Evolutionary conservation across 2,329 filamentous ascomycete species (phyloP), one percentile per base, ranked within the genome.

Genomic region (Didymella segeticola): DNA sequence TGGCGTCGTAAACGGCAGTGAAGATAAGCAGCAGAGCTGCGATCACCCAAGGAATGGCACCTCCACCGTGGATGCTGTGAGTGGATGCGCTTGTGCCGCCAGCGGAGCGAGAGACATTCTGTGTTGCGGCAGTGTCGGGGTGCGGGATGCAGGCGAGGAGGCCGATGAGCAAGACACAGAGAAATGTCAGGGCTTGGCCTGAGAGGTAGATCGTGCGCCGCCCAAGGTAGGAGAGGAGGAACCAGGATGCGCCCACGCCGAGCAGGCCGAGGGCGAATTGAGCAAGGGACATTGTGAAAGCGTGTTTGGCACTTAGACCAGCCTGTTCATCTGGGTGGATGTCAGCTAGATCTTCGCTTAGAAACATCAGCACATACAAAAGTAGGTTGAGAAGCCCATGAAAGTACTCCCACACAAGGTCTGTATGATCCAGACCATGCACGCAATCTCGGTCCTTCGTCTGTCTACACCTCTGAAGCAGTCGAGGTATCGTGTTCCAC

Each of bases 401-500:
- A 68, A 56, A 0, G 61, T 53, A 4, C 58, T 56, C 4, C 63
- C 65, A 20, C 58, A 64, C 4, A 67, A 68, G 26, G 72, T 75
- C 48, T 80, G 78, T 20, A 75, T 75, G 1, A 73, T 71, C 74
- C 75, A 80, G 14, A 67, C 68, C 70, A 77, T 73, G 61, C 81
- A 83, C 15, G 83, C 79, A 57, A 87, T 86, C 67, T 89, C 90
- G 1, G 91, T 96, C n/a, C 91, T 85, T 47, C 91, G 86, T 43
- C 86, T 79, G 67, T 96, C 86, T 8, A 83, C 82, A 6, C 90
- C 90, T 71, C 82, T 87, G 81, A 96, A 95, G 77, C 90, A 96
- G 70, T 96, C 90, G 63, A 83, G 74, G 73, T 93, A 96, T 43
- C 82, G 86, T 4, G 89, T 84, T 23, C 90, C 90, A 7, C 78